Percentiles rank a stretch among this genome's conserved stretches.
phyloP scores from a whole-genome alignment of 2,329 filamentous ascomycete species.

The Bipolaris victoriae region DNA sequence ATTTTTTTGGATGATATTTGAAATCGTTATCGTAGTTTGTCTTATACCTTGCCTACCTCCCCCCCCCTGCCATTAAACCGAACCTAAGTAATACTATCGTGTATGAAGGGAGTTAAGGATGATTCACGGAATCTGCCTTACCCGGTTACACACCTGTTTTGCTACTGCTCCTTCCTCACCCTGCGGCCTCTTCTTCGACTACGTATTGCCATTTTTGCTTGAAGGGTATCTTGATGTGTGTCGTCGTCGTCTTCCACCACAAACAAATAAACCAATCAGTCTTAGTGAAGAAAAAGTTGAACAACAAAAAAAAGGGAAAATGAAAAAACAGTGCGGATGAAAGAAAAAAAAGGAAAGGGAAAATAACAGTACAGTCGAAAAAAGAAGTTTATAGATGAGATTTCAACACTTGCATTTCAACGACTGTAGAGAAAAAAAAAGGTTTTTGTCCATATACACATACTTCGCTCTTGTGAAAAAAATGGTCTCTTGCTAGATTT shows the following conservation, averaged over 20 bases:
- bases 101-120: neutral
- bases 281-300: neutral
- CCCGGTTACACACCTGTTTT: neutral
- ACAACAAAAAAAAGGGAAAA: neutral
- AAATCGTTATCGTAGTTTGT: neutral
- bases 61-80: conserved; percentile 18
- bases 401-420: conserved; percentile 47
- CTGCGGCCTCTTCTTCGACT: too few species aligned
- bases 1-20: neutral
- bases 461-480: conserved; percentile 15
- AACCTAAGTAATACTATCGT: neutral
- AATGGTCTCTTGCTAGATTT: neutral
- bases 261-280: neutral
- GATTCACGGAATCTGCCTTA: conserved; percentile 21
- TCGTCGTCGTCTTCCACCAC: conserved; percentile 4
- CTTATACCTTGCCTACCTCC: conserved; percentile 4
- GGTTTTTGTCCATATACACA: conserved; percentile 25
- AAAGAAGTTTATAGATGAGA: conserved; percentile 27
- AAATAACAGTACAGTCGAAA: conserved; percentile 5
- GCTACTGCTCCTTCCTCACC: neutral
- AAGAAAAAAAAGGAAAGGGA: conserved; percentile 20
- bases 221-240: conserved; percentile 21
- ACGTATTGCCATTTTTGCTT: neutral
- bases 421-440: conserved; percentile 40
- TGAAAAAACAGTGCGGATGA: conserved; percentile 12